Conservation (phyloP, 2,329 filamentous ascomycete species). For the Cladosporium austrohemisphaericum region DNA sequence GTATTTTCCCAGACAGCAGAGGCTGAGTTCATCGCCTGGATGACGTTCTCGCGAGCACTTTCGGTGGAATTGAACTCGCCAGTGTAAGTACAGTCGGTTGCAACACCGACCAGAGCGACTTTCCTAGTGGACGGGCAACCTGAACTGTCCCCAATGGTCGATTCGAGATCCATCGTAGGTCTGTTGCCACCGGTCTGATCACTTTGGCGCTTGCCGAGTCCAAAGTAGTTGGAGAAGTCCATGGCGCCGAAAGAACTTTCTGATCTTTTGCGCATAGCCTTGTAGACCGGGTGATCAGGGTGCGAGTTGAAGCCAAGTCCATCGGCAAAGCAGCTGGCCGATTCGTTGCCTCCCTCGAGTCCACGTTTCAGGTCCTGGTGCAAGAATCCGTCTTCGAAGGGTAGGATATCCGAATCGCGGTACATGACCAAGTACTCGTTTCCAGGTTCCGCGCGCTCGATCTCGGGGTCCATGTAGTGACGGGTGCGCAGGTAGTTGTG, state of each 20-base stretch:
- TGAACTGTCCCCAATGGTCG: slow-evolving; percentile 73
- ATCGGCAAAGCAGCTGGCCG: slow-evolving; percentile 64
- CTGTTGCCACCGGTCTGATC: slow-evolving; percentile 72
- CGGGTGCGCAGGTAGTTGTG: slow-evolving; percentile 70
- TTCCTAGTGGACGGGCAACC: slow-evolving; percentile 88
- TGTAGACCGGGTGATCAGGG: slow-evolving; percentile 64
- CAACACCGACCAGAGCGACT: slow-evolving; percentile 86
- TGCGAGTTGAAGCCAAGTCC: slow-evolving; percentile 74
- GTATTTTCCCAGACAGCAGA: slow-evolving; percentile 83
- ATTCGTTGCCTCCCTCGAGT: slow-evolving; percentile 16
- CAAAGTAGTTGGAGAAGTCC: slow-evolving; percentile 64
- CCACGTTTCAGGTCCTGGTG: slow-evolving; percentile 58
- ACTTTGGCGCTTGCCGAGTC: slow-evolving; percentile 54
- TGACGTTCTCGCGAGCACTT: slow-evolving; percentile 69
- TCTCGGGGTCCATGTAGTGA: slow-evolving; percentile 65
- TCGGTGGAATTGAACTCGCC: slow-evolving; percentile 63
- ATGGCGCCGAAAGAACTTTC: slow-evolving; percentile 57
- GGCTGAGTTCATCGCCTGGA: slow-evolving; percentile 78
- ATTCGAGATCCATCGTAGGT: slow-evolving; percentile 72
- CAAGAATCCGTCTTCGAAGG: slow-evolving; percentile 33
- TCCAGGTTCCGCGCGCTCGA: slow-evolving; percentile 48
- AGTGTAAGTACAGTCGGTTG: slow-evolving; percentile 89
- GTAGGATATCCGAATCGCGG: slow-evolving; percentile 77
- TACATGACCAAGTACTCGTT: slow-evolving; percentile 86
- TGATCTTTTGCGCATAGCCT: slow-evolving; percentile 50